phyloP scores from a whole-genome alignment of 306 rosid genomes.

The Fagus crenata region DNA sequence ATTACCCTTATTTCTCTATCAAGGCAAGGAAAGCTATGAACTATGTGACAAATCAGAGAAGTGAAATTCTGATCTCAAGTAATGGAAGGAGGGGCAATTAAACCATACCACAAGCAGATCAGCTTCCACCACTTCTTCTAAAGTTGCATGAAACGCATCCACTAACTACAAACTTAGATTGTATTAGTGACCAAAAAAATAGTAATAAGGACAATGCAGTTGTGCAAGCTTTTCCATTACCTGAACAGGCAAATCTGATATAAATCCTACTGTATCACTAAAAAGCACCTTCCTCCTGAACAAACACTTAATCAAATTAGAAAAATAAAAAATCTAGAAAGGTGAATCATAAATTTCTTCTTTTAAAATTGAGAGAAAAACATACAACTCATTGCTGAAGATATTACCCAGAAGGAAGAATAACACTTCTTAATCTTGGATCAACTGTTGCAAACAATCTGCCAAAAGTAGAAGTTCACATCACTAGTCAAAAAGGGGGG shows the following conservation, averaged over 20 bases:
- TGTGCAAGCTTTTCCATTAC: conserved; percentile 47
- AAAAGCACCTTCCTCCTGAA: conserved; percentile 82
- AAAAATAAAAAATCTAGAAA: conserved; percentile 5
- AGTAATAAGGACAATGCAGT: conserved; percentile 15
- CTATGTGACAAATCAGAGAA: conserved; percentile 2
- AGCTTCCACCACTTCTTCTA: conserved; percentile 96
- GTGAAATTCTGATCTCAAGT: conserved; percentile 17
- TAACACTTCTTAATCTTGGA: conserved; percentile 74
- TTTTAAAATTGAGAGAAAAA: conserved; percentile 20
- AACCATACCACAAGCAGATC: conserved; percentile 91
- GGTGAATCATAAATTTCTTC: neutral
- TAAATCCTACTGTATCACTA: conserved; percentile 91
- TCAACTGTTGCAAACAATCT: conserved; percentile 93
- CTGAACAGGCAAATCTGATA: conserved; percentile 93
- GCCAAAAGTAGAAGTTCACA: conserved; percentile 30
- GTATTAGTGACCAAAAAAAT: conserved; percentile 22
- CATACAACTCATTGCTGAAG: conserved; percentile 13
- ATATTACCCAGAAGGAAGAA: conserved; percentile 93
- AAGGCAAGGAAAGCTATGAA: neutral
- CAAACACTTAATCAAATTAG: conserved; percentile 21
- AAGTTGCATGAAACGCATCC: conserved; percentile 96
- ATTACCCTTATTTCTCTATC: neutral
- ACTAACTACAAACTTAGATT: conserved; percentile 54
- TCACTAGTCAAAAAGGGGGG: conserved; percentile 3
- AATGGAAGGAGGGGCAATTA: conserved; percentile 23